Percentiles rank a stretch among this genome's conserved stretches.
phyloP scores from a whole-genome alignment of 2,329 filamentous ascomycete genomes.

The Tolypocladium endophyticum region DNA sequence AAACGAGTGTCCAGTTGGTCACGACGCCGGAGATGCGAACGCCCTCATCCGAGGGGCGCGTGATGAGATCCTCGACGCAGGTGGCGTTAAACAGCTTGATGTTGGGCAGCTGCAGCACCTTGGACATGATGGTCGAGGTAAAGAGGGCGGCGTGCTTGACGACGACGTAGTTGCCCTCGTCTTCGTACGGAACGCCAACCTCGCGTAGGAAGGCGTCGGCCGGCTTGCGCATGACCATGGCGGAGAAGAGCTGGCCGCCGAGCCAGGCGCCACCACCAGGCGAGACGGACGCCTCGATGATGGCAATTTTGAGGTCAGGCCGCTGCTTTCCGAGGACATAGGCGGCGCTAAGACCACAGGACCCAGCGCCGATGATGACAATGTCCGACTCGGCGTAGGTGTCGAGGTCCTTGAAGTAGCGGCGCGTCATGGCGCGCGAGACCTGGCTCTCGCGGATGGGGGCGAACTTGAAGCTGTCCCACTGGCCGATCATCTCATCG shows the following conservation, averaged over 20 bases:
- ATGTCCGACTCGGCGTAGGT: conserved; percentile 85
- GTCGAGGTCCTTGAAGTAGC: conserved; percentile 87
- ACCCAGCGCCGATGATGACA: conserved; percentile 85
- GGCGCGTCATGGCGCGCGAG: conserved; percentile 83
- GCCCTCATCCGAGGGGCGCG: conserved; percentile 47
- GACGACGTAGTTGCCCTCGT: conserved; percentile 80
- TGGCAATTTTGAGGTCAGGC: conserved; percentile 83
- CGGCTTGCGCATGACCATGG: conserved; percentile 92
- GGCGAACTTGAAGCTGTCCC: conserved; percentile 72
- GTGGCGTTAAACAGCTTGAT: conserved; percentile 96
- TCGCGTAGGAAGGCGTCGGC: conserved; percentile 77
- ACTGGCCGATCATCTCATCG: conserved; percentile 61
- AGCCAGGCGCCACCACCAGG: conserved; percentile 88
- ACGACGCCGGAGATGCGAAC: conserved; percentile 80
- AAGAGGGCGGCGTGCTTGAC: conserved; percentile 92
- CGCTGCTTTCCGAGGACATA: conserved; percentile 76
- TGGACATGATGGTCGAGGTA: conserved; percentile 76
- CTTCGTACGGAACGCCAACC: conserved; percentile 74
- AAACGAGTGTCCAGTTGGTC: conserved; percentile 90
- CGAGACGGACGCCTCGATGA: conserved; percentile 79
- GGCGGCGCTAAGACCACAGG: conserved; percentile 74
- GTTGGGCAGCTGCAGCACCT: conserved; percentile 77
- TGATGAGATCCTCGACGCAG: conserved; percentile 85
- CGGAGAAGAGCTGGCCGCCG: conserved; percentile 86
- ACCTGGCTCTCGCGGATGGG: conserved; percentile 89